Conservation (phyloP, 2,329 filamentous ascomycete genomes). For the Colletotrichum tropicale region DNA sequence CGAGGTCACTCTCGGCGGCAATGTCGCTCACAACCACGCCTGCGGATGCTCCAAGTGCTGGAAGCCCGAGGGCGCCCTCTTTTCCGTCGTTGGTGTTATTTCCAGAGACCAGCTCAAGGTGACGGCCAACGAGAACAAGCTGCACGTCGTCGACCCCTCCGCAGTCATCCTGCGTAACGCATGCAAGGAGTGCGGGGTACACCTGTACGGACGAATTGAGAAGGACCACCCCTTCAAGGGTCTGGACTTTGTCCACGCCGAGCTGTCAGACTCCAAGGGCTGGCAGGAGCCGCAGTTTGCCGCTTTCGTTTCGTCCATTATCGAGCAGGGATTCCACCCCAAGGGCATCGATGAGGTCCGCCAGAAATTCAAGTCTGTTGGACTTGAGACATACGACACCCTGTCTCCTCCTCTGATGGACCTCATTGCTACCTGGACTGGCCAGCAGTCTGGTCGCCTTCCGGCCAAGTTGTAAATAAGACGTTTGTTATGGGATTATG, state of each 20-base stretch:
- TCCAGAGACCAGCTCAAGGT: conserved; percentile 59
- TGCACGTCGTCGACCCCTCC: conserved; percentile 57
- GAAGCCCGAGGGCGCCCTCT: conserved; percentile 68
- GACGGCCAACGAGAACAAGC: conserved; percentile 62
- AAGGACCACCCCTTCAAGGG: conserved; percentile 70
- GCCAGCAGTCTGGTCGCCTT: conserved; percentile 45
- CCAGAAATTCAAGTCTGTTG: conserved; percentile 53
- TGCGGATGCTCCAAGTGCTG: conserved; percentile 77
- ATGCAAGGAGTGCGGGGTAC: conserved; percentile 64
- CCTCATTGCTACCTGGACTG: conserved; percentile 59
- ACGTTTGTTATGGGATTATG: background rate
- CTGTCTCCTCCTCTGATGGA: conserved; percentile 70
- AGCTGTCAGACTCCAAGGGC: conserved; percentile 63
- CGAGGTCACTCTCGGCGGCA: conserved; percentile 59
- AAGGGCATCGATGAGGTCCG: conserved; percentile 60
- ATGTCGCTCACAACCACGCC: conserved; percentile 72
- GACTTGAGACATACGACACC: conserved; percentile 67
- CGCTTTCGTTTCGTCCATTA: conserved; percentile 70
- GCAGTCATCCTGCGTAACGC: conserved; percentile 66
- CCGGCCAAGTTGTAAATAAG: conserved; percentile 4
- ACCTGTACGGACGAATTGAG: conserved; percentile 69
- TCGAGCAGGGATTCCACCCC: conserved; percentile 69
- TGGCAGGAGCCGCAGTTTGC: conserved; percentile 77
- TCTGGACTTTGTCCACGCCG: conserved; percentile 71
- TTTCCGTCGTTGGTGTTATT: conserved; percentile 68